Evolutionary conservation across 176 grass and related monocot species (phyloP).

Genomic region (Secale cereale): DNA sequence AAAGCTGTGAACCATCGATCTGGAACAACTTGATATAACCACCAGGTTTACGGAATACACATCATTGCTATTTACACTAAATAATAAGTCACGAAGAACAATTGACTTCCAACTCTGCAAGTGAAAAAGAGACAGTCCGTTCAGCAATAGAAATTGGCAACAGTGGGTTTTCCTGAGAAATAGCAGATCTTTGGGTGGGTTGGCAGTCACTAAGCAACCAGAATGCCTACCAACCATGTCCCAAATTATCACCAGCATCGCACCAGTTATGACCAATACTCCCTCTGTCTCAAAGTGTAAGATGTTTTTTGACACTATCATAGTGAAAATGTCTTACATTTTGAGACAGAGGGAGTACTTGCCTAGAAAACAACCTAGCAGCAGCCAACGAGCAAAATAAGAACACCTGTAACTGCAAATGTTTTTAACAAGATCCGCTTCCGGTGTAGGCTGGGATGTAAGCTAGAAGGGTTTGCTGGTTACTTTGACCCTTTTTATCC

Average conservation of each 20-base stretch:
- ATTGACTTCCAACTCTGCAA: not conserved
- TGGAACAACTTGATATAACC: not conserved
- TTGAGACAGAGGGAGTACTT: too few relatives aligned
- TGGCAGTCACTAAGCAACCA: not conserved
- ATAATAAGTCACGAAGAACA: not conserved
- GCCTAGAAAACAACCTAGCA: not conserved
- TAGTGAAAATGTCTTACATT: too few relatives aligned
- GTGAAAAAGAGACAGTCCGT: not conserved
- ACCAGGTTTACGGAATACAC: not conserved
- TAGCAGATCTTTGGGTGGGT: not conserved
- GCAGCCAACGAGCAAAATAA: not conserved
- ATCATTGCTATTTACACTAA: not conserved
- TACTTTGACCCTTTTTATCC: too few relatives aligned
- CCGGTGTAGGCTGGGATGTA: not conserved
- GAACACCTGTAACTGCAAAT: not conserved
- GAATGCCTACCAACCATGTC: not conserved
- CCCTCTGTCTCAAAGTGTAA: too few relatives aligned
- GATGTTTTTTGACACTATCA: too few relatives aligned
- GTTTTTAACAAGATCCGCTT: not conserved
- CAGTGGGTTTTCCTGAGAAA: not conserved
- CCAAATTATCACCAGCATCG: not conserved
- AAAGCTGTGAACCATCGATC: not conserved
- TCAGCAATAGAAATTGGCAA: not conserved
- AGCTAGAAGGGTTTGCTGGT: too few relatives aligned
- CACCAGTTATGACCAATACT: not conserved